Evolutionary conservation across 768 basidiomycete genomes (phyloP).

Genomic region (Calocybe cyanea): DNA sequence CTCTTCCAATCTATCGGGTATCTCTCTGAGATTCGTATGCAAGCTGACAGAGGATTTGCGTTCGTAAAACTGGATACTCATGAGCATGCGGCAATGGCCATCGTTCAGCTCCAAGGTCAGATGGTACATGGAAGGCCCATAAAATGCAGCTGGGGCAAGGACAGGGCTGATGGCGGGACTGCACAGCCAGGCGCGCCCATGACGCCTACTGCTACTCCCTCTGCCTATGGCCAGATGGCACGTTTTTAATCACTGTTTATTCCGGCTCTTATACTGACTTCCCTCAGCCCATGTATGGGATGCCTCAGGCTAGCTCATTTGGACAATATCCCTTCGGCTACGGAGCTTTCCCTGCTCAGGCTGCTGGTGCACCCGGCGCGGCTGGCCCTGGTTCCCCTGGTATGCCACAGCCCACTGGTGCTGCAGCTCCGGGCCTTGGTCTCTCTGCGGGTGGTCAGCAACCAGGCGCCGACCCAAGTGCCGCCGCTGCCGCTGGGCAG

Average conservation of each 20-base stretch:
- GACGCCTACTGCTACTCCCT: conserved; percentile 56
- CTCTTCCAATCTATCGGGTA: conserved; percentile 99
- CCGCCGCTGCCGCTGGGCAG: conserved; percentile 49
- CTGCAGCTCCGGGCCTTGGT: conserved; percentile 53
- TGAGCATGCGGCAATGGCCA: conserved; percentile 97
- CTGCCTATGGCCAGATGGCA: conserved; percentile 82
- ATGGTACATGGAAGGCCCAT: conserved; percentile 96
- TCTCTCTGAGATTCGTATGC: conserved; percentile 98
- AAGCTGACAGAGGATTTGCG: conserved; percentile 97
- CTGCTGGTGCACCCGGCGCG: conserved; percentile 43
- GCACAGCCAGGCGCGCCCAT: conserved; percentile 47
- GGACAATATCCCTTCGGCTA: conserved; percentile 80
- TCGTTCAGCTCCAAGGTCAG: conserved; percentile 94
- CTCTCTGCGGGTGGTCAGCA: conserved; percentile 54
- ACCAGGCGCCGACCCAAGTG: conserved; percentile 51
- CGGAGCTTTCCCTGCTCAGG: conserved; percentile 63
- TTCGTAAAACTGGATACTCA: conserved; percentile 99
- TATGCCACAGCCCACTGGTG: conserved; percentile 53
- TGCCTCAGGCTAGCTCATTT: conserved; percentile 79
- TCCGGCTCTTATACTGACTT: conserved; percentile 5
- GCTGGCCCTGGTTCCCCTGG: conserved; percentile 50
- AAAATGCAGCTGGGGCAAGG: conserved; percentile 99
- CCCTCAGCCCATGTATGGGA: conserved; percentile 80
- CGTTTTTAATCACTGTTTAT: conserved; percentile 19
- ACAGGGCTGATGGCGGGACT: conserved; percentile 71